Evolutionary conservation across 306 rosid species (phyloP).

Genomic region (Prunus padus): DNA sequence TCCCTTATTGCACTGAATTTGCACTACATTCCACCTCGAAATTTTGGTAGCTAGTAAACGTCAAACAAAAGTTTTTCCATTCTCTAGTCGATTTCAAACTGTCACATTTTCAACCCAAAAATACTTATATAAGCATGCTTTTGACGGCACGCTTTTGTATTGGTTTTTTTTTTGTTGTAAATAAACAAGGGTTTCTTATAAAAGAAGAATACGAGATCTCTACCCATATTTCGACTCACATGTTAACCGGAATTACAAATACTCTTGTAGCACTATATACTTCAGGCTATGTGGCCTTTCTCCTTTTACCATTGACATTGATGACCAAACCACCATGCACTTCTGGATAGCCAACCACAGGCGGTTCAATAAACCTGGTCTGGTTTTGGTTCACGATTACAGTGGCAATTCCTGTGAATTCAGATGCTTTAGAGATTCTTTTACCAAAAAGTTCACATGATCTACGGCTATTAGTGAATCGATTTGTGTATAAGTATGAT

Average conservation of each 20-base stretch:
- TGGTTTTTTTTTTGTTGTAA: no score
- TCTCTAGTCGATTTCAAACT: no score
- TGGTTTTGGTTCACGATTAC: slow-evolving; percentile 39
- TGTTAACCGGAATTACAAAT: not conserved
- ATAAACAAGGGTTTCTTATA: no score
- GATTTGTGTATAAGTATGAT: not conserved
- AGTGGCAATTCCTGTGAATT: slow-evolving; percentile 31
- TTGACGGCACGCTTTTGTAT: no score
- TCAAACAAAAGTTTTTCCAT: not conserved
- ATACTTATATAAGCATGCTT: no score
- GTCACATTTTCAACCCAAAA: no score
- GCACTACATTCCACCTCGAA: not conserved
- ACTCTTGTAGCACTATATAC: slow-evolving; percentile 12
- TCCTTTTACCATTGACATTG: slow-evolving; percentile 30
- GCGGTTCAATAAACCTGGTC: slow-evolving; percentile 20
- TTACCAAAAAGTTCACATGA: slow-evolving; percentile 27
- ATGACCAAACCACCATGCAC: slow-evolving; percentile 38
- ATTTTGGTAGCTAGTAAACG: not conserved
- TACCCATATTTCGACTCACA: no score
- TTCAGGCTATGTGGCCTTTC: slow-evolving; percentile 35
- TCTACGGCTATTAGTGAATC: slow-evolving; percentile 24
- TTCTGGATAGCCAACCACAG: slow-evolving; percentile 33
- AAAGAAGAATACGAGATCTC: no score
- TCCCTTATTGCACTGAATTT: not conserved
- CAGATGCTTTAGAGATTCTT: slow-evolving; percentile 31